Evolutionary conservation across 2,329 filamentous ascomycete species (phyloP), one percentile per base, ranked within the genome.

Genomic region (Tolypocladium cylindrosporum): DNA sequence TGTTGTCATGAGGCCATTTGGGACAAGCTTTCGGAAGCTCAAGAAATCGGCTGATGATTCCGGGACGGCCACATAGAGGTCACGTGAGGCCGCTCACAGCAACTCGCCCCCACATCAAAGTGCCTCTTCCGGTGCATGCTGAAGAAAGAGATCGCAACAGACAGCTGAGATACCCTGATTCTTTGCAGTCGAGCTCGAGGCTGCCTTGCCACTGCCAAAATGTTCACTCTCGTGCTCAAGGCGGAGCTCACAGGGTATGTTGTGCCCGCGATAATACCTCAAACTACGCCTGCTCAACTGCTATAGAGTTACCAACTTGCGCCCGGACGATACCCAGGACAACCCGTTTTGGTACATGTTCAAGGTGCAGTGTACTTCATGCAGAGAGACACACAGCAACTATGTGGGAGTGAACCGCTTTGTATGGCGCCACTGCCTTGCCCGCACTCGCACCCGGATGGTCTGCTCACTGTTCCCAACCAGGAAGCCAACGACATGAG

Each of bases 301-400:
- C 27, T 19, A 43, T 67, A 97, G 94, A 52, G 91, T 99, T 60
- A 97, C 91, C 60, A 89, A 94, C 68, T 85, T 99, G 64, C 87
- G 87, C 58, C 94, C 94, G 9, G 79, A 86, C 64, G 94, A 99
- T 72, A 91, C 86, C 8, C 78, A 86, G 65, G 89, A 90, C 21
- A 83, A 82, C 59, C 90, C 91, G 4, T 99, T 97, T 77, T 96
- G 88, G 82, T 99, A 96, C 77, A 97, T 90, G 55, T 97, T 99
- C 83, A 94, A 89, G 71, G 93, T 99, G 41, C 90, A 97, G 78
- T 99, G 94, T 76, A 97, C 91, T n/a, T 96, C 92, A 57, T 99
- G 94, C 74, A 86, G 91, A 60, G 94, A 99, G 73, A 86, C 82
- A 1, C 92, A 99, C 71, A 82, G 88, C 13, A 99, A 97, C 66